Evolutionary conservation across 768 basidiomycete species (phyloP).

Genomic region (Rhizopogon vesiculosus): DNA sequence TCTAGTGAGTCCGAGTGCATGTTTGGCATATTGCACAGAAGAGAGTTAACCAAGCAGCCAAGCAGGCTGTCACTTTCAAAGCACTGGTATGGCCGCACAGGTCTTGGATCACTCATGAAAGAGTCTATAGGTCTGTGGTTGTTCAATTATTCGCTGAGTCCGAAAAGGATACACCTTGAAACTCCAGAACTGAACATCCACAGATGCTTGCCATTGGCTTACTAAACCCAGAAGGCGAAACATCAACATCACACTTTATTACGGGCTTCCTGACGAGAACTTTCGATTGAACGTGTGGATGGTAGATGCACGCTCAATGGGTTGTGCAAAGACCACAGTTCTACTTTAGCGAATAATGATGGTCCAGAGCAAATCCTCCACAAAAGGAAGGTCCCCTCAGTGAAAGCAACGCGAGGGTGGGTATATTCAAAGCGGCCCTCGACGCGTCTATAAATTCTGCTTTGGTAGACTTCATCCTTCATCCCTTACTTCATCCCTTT

Average conservation of each 20-base stretch:
- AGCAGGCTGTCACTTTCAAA: too few relatives aligned
- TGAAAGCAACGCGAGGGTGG: background rate
- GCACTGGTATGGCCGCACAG: background rate
- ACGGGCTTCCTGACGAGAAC: too few relatives aligned
- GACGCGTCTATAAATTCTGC: background rate
- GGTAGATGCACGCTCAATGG: too few relatives aligned
- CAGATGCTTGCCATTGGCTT: too few relatives aligned
- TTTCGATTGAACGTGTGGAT: too few relatives aligned
- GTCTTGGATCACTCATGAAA: too few relatives aligned
- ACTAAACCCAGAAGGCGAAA: too few relatives aligned
- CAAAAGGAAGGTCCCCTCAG: background rate
- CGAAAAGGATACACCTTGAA: background rate
- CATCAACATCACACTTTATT: background rate
- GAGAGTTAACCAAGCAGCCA: too few relatives aligned
- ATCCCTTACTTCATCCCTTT: background rate
- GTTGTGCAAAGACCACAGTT: background rate
- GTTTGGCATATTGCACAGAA: too few relatives aligned
- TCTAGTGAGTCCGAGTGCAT: too few relatives aligned
- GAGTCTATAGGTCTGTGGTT: background rate
- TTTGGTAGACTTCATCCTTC: background rate
- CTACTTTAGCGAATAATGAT: background rate
- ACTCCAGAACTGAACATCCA: background rate
- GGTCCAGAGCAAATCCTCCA: background rate
- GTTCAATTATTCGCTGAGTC: background rate
- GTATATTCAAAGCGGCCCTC: background rate